Percentiles rank a stretch among this genome's conserved stretches.
Conservation (phyloP, 257 asterid genomes). For the Nicotiana benthamiana region DNA sequence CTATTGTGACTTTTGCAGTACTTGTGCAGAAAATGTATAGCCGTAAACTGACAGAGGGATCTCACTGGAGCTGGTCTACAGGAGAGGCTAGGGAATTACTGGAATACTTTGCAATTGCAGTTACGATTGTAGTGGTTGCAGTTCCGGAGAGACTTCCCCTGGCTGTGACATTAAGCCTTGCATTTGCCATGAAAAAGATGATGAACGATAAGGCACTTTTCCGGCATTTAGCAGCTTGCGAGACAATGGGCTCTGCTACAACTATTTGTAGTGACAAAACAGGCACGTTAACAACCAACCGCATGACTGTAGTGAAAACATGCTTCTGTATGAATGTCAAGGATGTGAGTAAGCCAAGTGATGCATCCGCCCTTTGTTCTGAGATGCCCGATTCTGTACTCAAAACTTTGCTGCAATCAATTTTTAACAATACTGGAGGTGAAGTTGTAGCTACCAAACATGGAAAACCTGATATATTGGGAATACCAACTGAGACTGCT, state of each 20-base stretch:
- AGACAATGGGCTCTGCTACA: conserved; percentile 95
- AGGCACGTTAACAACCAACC: conserved; percentile 81
- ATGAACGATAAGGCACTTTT: conserved; percentile 95
- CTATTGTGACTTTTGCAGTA: conserved; percentile 72
- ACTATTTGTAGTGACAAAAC: conserved; percentile 91
- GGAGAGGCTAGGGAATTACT: conserved; percentile 68
- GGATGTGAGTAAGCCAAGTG: conserved; percentile 27
- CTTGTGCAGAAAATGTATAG: conserved; percentile 57
- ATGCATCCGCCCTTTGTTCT: conserved; percentile 26
- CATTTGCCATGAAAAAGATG: conserved; percentile 94
- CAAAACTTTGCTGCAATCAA: conserved; percentile 51
- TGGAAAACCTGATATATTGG: conserved; percentile 59
- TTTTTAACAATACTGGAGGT: conserved; percentile 79
- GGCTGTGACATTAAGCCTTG: conserved; percentile 86
- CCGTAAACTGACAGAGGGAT: conserved; percentile 43
- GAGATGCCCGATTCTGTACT: conserved; percentile 40
- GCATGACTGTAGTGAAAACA: conserved; percentile 78
- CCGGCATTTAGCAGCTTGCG: conserved; percentile 87
- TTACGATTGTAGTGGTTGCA: conserved; percentile 88
- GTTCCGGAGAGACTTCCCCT: conserved; percentile 92
- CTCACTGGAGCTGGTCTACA: conserved; percentile 49
- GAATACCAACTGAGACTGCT: conserved; percentile 91
- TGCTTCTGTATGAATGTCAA: conserved; percentile 59
- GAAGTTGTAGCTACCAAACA: conserved; percentile 62
- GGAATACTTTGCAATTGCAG: conserved; percentile 82